Evolutionary conservation across 2,329 filamentous ascomycete species (phyloP).

Genomic region (Alternaria metachromatica): DNA sequence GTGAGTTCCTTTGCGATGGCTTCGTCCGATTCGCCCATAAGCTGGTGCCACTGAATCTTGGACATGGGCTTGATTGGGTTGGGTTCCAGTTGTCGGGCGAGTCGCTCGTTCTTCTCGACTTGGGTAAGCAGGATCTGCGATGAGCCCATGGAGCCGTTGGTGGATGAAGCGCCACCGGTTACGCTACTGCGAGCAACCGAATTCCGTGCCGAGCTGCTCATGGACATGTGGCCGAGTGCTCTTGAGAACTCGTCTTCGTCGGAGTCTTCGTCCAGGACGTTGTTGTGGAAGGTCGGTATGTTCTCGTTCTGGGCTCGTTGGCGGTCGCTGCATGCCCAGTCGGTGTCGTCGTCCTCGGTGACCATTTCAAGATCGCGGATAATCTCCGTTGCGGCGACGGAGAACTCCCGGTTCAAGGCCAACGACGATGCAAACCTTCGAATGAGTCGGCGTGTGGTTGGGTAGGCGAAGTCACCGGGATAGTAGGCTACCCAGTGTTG

Average conservation of each 20-base stretch:
- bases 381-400: slow-evolving; percentile 85
- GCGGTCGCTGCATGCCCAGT: slow-evolving; percentile 87
- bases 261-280: slow-evolving; percentile 49
- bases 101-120: slow-evolving; percentile 80
- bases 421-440: slow-evolving; percentile 77
- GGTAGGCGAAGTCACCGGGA: slow-evolving; percentile 88
- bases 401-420: slow-evolving; percentile 80
- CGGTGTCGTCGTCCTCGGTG: slow-evolving; percentile 86
- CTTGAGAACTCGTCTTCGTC: slow-evolving; percentile 44
- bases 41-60: slow-evolving; percentile 86
- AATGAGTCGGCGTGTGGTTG: slow-evolving; percentile 73
- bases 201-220: slow-evolving; percentile 30
- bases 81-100: slow-evolving; percentile 75
- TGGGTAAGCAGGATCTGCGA: slow-evolving; percentile 64
- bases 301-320: slow-evolving; percentile 56
- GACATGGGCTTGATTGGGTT: slow-evolving; percentile 72
- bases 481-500: slow-evolving; percentile 90
- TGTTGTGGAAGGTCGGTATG: slow-evolving; percentile 52
- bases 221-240: slow-evolving; percentile 40
- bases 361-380: slow-evolving; percentile 76
- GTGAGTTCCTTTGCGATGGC: slow-evolving; percentile 91
- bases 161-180: slow-evolving; percentile 34
- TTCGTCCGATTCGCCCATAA: slow-evolving; percentile 86
- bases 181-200: slow-evolving; percentile 42
- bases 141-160: slow-evolving; percentile 37